These are phyloP conservation scores for Penicillium nucicola DNA, from an alignment of 495 filamentous ascomycete species.

Conservation along the genomic window DNA sequence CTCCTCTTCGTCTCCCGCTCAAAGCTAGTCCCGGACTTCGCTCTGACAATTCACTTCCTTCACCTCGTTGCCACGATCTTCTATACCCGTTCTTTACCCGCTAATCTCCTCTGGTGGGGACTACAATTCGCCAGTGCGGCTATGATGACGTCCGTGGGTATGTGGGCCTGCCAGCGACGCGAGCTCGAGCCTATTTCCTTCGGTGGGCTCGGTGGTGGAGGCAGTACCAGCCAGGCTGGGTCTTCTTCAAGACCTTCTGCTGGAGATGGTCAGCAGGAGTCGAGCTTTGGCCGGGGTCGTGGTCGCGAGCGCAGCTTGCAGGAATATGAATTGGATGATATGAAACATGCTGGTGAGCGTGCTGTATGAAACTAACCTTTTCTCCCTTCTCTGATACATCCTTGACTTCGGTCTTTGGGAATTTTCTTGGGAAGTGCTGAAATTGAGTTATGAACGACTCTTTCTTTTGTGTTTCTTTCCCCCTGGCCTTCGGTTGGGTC, in stretches of 20 bases:
- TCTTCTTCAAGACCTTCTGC: constrained; percentile 20
- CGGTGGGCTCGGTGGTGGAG: constrained; percentile 53
- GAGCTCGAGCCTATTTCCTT: constrained; percentile 89
- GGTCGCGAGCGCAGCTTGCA: constrained; percentile 40
- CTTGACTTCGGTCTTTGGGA: not conserved
- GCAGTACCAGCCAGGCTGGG: constrained; percentile 19
- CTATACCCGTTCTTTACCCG: constrained; percentile 72
- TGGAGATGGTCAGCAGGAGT: constrained; percentile 24
- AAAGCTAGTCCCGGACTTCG: constrained; percentile 92
- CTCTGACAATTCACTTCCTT: constrained; percentile 81
- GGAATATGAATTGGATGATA: constrained; percentile 79
- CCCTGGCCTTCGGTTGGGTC: not conserved
- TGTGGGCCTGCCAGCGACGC: constrained; percentile 88
- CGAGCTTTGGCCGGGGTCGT: constrained; percentile 32
- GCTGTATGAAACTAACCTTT: constrained; percentile 26
- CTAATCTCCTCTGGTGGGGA: constrained; percentile 82
- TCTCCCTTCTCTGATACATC: not conserved
- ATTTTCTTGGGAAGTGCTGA: not conserved
- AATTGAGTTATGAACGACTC: constrained; percentile 3
- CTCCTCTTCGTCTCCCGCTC: constrained; percentile 77
- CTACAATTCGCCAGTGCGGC: constrained; percentile 66
- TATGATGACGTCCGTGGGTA: constrained; percentile 69
- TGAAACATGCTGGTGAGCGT: constrained; percentile 47
- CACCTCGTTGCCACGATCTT: constrained; percentile 75
- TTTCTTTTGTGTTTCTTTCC: not conserved